A percentile compares a stretch with the other conserved stretches of the same genome.
Evolutionary conservation across 140 eudicot genomes (phyloP).

Genomic region (Cichorium intybus): DNA sequence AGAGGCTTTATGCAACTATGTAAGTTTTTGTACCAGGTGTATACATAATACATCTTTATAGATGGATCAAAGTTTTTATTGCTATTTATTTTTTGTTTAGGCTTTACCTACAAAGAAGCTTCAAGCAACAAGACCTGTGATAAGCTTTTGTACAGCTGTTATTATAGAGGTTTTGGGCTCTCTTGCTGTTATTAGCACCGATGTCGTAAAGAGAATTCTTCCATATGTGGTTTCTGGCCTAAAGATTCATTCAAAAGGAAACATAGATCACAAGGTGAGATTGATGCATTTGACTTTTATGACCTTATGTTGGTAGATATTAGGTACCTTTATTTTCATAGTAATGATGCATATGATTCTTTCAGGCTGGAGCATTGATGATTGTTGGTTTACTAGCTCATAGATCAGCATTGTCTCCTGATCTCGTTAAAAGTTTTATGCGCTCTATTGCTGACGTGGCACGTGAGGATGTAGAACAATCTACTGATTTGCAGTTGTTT

Average conservation of each 20-base stretch:
- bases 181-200: conserved; percentile 43
- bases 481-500: conserved; percentile 63
- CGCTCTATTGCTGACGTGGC: conserved; percentile 69
- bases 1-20: conserved; percentile 75
- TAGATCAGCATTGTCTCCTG: conserved; percentile 59
- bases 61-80: conserved; percentile 9
- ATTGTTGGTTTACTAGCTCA: conserved; percentile 69
- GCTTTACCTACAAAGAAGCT: conserved; percentile 62
- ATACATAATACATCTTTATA: neutral
- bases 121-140: conserved; percentile 67
- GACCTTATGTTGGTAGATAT: neutral
- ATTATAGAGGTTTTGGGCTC: conserved; percentile 74
- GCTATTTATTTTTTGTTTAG: conserved; percentile 24
- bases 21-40: conserved; percentile 29
- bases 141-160: conserved; percentile 82
- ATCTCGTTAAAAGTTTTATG: conserved; percentile 63
- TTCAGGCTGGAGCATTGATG: conserved; percentile 87
- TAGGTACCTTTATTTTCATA: neutral
- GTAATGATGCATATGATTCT: neutral
- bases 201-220: conserved; percentile 72
- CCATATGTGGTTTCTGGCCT: conserved; percentile 73
- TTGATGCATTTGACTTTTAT: conserved; percentile 13
- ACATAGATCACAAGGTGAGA: conserved; percentile 71
- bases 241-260: conserved; percentile 48
- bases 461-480: conserved; percentile 53